Evolutionary conservation across 2,329 filamentous ascomycete species (phyloP).

Genomic region (Colletotrichum spinosum): DNA sequence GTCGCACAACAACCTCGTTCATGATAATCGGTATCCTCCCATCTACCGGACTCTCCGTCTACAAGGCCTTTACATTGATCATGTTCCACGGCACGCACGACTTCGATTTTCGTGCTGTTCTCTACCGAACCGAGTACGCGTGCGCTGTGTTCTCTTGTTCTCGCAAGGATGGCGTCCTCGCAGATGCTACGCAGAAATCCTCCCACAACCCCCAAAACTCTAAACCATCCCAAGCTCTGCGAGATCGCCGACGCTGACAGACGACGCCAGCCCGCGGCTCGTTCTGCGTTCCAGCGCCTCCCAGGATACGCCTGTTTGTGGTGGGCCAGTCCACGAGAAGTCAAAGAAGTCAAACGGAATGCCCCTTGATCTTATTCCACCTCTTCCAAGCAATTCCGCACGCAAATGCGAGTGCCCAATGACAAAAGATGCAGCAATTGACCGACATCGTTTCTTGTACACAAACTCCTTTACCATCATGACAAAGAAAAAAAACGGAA

Average conservation of each 20-base stretch:
- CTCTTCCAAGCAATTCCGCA: slow-evolving; percentile 7
- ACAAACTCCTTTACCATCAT: slow-evolving; percentile 16
- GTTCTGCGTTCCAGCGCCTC: slow-evolving; percentile 5
- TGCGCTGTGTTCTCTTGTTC: too few species aligned
- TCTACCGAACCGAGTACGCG: too few species aligned
- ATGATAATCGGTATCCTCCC: too few species aligned
- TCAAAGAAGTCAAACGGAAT: background rate
- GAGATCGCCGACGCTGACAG: background rate
- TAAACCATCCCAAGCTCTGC: slow-evolving; percentile 12
- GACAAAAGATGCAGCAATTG: slow-evolving; percentile 4
- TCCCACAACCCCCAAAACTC: slow-evolving; percentile 9
- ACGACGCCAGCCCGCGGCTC: slow-evolving; percentile 29
- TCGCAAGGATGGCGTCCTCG: too few species aligned
- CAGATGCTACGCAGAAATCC: background rate
- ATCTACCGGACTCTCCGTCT: too few species aligned
- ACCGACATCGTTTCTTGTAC: slow-evolving; percentile 24
- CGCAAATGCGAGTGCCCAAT: background rate
- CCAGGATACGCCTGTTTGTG: background rate
- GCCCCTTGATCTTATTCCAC: background rate
- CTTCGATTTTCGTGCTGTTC: too few species aligned
- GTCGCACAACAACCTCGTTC: too few species aligned
- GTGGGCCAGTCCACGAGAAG: slow-evolving; percentile 10
- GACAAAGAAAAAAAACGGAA: slow-evolving; percentile 1
- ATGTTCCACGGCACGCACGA: too few species aligned
- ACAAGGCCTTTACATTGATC: too few species aligned